Percentiles rank a stretch among this genome's conserved stretches.
Conservation (phyloP, 148 eudicot species). For the Spergularia bocconei region DNA sequence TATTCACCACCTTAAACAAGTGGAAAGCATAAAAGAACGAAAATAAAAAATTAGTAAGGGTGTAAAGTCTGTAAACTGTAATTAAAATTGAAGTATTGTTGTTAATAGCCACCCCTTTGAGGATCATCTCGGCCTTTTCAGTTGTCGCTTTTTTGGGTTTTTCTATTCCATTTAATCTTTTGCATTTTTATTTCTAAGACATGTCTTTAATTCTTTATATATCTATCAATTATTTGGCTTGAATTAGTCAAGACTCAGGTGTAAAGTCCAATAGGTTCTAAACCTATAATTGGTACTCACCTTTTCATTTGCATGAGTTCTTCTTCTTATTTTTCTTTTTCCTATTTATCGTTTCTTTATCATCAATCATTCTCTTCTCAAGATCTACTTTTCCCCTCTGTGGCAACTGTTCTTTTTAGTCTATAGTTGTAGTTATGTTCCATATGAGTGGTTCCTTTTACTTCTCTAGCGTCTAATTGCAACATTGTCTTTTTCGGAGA, state of each 20-base stretch:
- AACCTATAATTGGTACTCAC: background rate
- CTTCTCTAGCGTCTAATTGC: background rate
- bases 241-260: background rate
- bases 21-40: no score
- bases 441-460: background rate
- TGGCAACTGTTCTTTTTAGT: background rate
- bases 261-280: background rate
- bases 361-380: background rate
- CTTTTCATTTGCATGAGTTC: background rate
- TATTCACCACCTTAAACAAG: no score
- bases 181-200: background rate
- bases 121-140: no score
- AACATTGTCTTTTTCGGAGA: background rate
- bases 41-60: no score
- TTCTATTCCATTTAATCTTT: no score
- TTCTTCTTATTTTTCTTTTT: background rate
- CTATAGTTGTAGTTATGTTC: background rate
- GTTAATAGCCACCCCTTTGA: no score
- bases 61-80: no score
- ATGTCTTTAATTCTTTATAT: background rate
- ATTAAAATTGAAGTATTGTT: no score
- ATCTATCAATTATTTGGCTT: background rate
- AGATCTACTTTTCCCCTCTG: no score
- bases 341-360: background rate
- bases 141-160: no score